Percentiles rank a stretch among this genome's conserved stretches.
phyloP scores from a whole-genome alignment of 331 rosid genomes.

The Rhamnella rubrinervis region DNA sequence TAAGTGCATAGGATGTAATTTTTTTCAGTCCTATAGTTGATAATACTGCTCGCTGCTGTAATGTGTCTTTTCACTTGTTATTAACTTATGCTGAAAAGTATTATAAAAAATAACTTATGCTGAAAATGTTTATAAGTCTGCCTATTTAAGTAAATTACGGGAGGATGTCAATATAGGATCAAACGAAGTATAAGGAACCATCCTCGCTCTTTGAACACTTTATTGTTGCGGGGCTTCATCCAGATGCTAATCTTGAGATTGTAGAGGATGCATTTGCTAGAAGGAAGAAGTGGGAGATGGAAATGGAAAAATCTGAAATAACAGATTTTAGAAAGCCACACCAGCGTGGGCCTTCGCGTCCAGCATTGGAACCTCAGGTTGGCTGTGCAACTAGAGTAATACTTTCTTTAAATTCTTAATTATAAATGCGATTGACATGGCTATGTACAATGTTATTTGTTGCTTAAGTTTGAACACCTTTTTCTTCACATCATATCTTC shows the following conservation, averaged over 20 bases:
- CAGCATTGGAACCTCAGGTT: slow-evolving; percentile 93
- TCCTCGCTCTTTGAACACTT: slow-evolving; percentile 84
- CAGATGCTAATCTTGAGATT: slow-evolving; percentile 68
- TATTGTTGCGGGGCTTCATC: slow-evolving; percentile 87
- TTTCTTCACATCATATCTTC: too few relatives aligned
- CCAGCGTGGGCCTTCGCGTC: slow-evolving; percentile 49
- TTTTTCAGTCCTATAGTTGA: too few relatives aligned
- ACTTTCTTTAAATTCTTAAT: slow-evolving; percentile 6
- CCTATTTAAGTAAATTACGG: slow-evolving; percentile 26
- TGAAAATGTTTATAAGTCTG: slow-evolving; percentile 8
- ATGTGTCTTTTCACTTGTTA: neutral
- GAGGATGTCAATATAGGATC: slow-evolving; percentile 57
- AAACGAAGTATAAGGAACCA: slow-evolving; percentile 62
- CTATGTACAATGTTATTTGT: neutral
- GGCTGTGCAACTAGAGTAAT: slow-evolving; percentile 23
- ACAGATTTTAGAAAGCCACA: slow-evolving; percentile 43
- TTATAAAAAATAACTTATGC: neutral
- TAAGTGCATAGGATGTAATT: too few relatives aligned
- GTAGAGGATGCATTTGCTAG: slow-evolving; percentile 70
- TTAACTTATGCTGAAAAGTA: neutral
- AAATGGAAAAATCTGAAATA: slow-evolving; percentile 42
- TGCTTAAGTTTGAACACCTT: too few relatives aligned
- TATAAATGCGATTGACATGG: neutral
- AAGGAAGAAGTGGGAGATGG: slow-evolving; percentile 74
- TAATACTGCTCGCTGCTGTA: too few relatives aligned